These are phyloP conservation scores for Fusarium foetens DNA, from an alignment of 2,329 filamentous ascomycete species.

Conservation along the genomic window DNA sequence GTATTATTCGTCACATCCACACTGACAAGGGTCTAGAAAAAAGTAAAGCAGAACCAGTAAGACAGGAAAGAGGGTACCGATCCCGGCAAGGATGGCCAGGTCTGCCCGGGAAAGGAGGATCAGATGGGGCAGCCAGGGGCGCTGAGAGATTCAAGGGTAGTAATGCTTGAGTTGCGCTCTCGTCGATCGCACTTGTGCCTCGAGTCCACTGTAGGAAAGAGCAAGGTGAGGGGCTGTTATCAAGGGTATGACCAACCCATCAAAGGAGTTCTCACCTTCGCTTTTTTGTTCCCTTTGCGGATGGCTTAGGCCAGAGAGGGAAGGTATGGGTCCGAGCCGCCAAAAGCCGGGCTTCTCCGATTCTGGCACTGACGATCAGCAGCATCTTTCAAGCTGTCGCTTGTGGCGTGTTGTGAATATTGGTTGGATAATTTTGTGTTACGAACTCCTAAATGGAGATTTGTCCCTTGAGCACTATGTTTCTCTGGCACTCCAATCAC, in stretches of 20 bases:
- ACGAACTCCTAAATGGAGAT: background rate
- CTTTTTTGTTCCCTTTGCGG: background rate
- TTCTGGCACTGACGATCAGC: background rate
- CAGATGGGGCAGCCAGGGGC: background rate
- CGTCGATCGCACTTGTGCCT: too few species aligned
- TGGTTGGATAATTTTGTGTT: background rate
- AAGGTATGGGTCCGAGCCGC: background rate
- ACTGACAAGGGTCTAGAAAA: background rate
- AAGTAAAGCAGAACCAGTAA: background rate
- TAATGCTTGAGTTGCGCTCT: background rate
- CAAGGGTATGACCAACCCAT: background rate
- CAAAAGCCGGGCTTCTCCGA: background rate
- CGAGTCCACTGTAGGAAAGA: too few species aligned
- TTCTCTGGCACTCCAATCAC: background rate
- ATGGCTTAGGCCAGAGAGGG: background rate
- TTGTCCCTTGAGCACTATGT: background rate
- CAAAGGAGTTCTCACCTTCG: background rate
- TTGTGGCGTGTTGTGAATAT: background rate
- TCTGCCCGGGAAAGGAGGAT: background rate
- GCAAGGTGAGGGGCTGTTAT: background rate
- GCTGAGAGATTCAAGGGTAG: background rate
- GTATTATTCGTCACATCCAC: background rate
- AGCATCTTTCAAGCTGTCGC: background rate
- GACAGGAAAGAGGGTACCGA: background rate
- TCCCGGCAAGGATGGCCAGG: background rate